Conservation (phyloP, 2,329 filamentous ascomycete genomes). For the Paradendryphiella salina region DNA sequence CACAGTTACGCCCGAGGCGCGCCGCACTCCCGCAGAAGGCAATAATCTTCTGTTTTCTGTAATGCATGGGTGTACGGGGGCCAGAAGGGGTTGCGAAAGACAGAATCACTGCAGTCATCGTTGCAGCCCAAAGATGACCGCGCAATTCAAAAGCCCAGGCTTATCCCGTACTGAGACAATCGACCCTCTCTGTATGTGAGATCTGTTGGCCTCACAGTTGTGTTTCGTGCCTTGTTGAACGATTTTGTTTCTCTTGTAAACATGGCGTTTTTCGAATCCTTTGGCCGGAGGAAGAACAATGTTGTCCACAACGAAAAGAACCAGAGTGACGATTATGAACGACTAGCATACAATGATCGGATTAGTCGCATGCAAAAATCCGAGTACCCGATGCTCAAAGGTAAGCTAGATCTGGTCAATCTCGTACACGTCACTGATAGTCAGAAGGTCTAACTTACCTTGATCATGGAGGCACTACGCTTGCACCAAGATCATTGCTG, state of each 20-base stretch:
- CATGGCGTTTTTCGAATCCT: conserved; percentile 3
- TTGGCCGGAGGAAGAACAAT: neutral
- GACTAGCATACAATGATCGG: conserved; percentile 17
- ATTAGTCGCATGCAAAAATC: conserved; percentile 18
- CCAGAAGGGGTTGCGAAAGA: neutral
- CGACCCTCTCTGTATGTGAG: neutral
- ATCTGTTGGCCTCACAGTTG: neutral
- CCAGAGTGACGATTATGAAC: neutral
- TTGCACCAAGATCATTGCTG: conserved; percentile 58
- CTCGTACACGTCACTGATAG: neutral
- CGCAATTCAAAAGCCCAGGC: conserved; percentile 2
- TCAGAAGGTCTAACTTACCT: conserved; percentile 35
- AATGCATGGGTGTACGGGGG: neutral
- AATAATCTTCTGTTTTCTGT: neutral
- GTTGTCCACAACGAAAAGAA: neutral
- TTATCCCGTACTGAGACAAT: neutral
- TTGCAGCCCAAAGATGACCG: neutral
- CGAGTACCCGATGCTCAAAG: conserved; percentile 36
- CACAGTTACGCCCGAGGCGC: neutral
- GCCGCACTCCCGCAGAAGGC: neutral
- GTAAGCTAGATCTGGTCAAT: conserved; percentile 3
- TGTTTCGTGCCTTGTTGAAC: neutral
- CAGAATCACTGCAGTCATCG: neutral
- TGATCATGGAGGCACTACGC: conserved; percentile 58
- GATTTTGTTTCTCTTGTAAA: too few relatives aligned